phyloP scores from a whole-genome alignment of 192 early-diverging fungal genomes.

The Linnemannia exigua region DNA sequence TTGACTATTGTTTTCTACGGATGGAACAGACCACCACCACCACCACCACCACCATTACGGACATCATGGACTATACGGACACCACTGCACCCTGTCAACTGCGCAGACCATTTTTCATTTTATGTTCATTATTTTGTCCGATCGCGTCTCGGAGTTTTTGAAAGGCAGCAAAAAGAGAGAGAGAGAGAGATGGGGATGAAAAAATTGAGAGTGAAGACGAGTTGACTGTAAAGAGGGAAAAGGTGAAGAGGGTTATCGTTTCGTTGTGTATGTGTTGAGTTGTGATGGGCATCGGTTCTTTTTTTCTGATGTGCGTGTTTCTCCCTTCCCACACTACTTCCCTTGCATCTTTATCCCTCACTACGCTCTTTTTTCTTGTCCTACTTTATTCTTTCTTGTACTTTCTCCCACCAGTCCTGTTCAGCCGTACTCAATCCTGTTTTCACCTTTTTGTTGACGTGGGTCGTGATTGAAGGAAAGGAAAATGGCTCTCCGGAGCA shows the following conservation, averaged over 20 bases:
- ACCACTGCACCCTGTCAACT: not conserved
- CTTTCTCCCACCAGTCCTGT: not conserved
- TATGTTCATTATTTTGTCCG: slow-evolving; percentile 7
- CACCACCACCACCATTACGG: not conserved
- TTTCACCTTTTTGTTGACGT: not conserved
- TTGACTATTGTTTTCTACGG: not conserved
- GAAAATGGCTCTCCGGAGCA: not conserved
- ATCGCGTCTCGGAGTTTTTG: slow-evolving; percentile 8
- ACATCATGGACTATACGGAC: not conserved
- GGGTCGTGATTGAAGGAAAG: not conserved
- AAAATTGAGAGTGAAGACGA: not conserved
- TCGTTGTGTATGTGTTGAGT: not conserved
- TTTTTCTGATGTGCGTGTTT: not conserved
- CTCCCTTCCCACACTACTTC: not conserved
- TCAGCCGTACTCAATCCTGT: not conserved
- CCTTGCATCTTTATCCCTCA: not conserved
- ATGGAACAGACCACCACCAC: not conserved
- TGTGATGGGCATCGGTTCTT: not conserved
- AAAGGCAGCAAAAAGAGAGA: not conserved
- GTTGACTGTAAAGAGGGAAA: not conserved
- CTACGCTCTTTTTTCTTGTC: slow-evolving; percentile 16
- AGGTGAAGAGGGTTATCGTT: not conserved
- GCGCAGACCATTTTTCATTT: slow-evolving; percentile 29
- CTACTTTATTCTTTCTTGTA: not conserved
- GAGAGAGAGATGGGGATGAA: not conserved